A percentile compares a stretch with the other conserved stretches of the same genome.
phyloP scores from a whole-genome alignment of 2,329 filamentous ascomycete species.

The Dendryphion nanum region DNA sequence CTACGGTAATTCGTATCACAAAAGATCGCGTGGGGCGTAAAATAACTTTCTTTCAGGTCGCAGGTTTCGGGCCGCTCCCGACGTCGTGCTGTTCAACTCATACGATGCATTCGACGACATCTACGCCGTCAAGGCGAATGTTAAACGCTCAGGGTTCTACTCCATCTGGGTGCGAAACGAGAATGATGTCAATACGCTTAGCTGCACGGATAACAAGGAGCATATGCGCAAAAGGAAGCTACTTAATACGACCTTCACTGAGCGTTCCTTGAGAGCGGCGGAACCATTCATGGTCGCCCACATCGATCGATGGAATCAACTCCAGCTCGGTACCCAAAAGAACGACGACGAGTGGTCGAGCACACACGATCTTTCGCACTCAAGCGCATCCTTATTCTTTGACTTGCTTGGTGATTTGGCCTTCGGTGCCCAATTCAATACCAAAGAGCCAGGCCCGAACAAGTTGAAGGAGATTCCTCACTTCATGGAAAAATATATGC shows the following conservation, averaged over 20 bases:
- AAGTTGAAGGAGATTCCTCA: constrained; percentile 11
- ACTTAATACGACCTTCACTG: constrained; percentile 13
- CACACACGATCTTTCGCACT: not conserved
- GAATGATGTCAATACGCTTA: constrained; percentile 7
- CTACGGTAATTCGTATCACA: constrained; percentile 4
- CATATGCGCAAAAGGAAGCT: constrained; percentile 7
- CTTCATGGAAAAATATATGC: constrained; percentile 3
- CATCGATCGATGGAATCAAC: constrained; percentile 15
- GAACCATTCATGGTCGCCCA: constrained; percentile 7
- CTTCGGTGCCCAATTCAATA: constrained; percentile 34
- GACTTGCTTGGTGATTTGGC: constrained; percentile 46
- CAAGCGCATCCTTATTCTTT: constrained; percentile 31
- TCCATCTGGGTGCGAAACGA: constrained; percentile 7
- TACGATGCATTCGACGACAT: constrained; percentile 6
- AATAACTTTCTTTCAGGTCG: constrained; percentile 1
- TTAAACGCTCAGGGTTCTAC: constrained; percentile 13
- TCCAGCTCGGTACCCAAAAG: not conserved
- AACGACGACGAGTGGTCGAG: not conserved
- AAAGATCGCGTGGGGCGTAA: not conserved
- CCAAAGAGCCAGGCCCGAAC: constrained; percentile 23
- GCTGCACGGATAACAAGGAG: no score
- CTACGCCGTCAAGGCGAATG: constrained; percentile 6
- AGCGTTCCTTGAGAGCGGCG: constrained; percentile 9
- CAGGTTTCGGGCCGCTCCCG: constrained; percentile 7
- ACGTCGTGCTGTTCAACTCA: constrained; percentile 7